Conservation (phyloP, 2,329 filamentous ascomycete species). For the Periconia sp. region DNA sequence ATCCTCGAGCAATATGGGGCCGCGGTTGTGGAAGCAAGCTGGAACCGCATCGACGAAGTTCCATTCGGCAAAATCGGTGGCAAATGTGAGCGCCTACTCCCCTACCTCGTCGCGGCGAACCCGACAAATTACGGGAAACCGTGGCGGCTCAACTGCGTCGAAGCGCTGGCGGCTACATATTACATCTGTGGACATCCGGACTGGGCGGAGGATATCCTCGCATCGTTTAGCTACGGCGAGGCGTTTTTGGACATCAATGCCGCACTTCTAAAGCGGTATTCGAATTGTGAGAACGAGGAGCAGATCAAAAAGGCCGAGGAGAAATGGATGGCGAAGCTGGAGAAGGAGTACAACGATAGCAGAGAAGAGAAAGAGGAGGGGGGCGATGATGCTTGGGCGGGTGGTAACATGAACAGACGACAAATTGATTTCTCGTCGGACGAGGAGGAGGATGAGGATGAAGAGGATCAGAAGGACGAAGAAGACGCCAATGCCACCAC, state of each 20-base stretch:
- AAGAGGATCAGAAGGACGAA: slow-evolving; percentile 37
- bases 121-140: slow-evolving; percentile 96
- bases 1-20: slow-evolving; percentile 86
- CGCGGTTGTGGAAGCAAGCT: slow-evolving; percentile 95
- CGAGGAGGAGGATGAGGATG: slow-evolving; percentile 55
- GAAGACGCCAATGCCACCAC: slow-evolving; percentile 41
- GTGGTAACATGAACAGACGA: slow-evolving; percentile 80
- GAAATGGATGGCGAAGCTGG: slow-evolving; percentile 85
- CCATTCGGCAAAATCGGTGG: slow-evolving; percentile 91
- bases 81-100: slow-evolving; percentile 79
- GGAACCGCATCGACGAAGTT: slow-evolving; percentile 89
- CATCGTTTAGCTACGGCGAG: slow-evolving; percentile 83
- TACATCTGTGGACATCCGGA: slow-evolving; percentile 88
- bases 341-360: slow-evolving; percentile 84
- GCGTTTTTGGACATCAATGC: slow-evolving; percentile 91
- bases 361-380: slow-evolving; percentile 64
- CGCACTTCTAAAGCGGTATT: slow-evolving; percentile 79
- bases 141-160: slow-evolving; percentile 92
- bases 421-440: slow-evolving; percentile 43
- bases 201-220: slow-evolving; percentile 83
- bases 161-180: slow-evolving; percentile 90
- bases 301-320: slow-evolving; percentile 82
- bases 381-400: slow-evolving; percentile 77
- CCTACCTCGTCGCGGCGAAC: slow-evolving; percentile 95
- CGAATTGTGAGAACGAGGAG: slow-evolving; percentile 77